A percentile compares a stretch with the other conserved stretches of the same genome.
Evolutionary conservation across 495 filamentous ascomycete species (phyloP).

Genomic region (Choiromyces venosus): DNA sequence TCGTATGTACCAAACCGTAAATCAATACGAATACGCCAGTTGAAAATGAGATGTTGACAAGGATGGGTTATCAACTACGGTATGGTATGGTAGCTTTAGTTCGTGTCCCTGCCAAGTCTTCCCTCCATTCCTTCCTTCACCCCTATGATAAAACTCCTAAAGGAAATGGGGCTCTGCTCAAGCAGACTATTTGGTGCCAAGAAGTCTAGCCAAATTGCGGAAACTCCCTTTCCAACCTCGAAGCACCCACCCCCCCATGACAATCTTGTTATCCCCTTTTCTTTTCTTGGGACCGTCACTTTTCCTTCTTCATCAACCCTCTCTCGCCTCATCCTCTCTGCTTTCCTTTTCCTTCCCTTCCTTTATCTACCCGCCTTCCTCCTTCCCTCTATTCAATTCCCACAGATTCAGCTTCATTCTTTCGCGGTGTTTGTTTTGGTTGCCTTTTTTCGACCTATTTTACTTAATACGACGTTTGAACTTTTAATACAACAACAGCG

Average conservation of each 20-base stretch:
- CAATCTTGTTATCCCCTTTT: slow-evolving; percentile 17
- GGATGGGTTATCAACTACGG: not conserved
- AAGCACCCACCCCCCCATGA: not conserved
- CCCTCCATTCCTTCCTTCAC: not conserved
- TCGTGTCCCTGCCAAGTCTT: too few relatives aligned
- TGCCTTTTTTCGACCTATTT: not conserved
- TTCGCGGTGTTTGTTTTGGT: not conserved
- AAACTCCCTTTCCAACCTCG: not conserved
- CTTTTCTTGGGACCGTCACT: not conserved
- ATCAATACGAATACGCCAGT: not conserved
- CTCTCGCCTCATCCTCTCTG: not conserved
- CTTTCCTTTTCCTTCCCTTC: not conserved
- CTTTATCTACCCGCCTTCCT: not conserved
- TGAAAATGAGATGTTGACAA: not conserved
- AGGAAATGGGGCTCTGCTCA: not conserved
- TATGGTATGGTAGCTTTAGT: too few relatives aligned
- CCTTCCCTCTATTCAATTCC: not conserved
- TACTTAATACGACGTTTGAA: not conserved
- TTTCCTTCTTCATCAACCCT: not conserved
- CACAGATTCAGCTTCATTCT: not conserved
- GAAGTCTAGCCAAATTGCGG: not conserved
- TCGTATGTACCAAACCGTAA: not conserved
- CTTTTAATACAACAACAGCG: not conserved
- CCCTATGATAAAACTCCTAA: not conserved
- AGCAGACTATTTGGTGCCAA: not conserved